Conservation (phyloP, 2,329 filamentous ascomycete species). For the Helicocarpus griseus region DNA sequence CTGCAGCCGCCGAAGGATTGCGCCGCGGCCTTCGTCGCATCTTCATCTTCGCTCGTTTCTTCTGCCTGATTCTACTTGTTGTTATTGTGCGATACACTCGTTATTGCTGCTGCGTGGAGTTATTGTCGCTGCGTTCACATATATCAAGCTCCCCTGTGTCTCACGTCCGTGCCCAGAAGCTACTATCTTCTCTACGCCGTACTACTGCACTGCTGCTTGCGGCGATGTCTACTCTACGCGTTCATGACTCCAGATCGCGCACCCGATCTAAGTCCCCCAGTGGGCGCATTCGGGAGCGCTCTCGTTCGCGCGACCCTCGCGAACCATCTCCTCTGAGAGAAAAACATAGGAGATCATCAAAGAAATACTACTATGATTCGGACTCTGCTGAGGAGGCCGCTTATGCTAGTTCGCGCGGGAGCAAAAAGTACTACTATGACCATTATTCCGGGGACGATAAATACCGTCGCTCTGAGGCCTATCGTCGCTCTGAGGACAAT, state of each 20-base stretch:
- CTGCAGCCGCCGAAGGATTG: not conserved
- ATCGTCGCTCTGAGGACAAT: slow-evolving; percentile 8
- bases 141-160: slow-evolving; percentile 1
- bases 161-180: slow-evolving; percentile 2
- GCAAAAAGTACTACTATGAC: slow-evolving; percentile 23
- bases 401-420: slow-evolving; percentile 13
- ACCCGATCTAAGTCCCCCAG: slow-evolving; percentile 37
- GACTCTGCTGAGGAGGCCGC: slow-evolving; percentile 19
- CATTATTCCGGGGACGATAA: slow-evolving; percentile 16
- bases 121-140: not conserved
- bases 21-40: not conserved
- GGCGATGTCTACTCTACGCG: slow-evolving; percentile 24
- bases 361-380: slow-evolving; percentile 22
- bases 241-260: slow-evolving; percentile 33
- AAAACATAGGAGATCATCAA: slow-evolving; percentile 12
- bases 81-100: not conserved
- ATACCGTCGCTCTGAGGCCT: slow-evolving; percentile 11
- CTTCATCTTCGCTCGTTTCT: not conserved
- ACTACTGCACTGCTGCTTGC: not conserved
- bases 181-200: not conserved
- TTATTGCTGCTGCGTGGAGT: not conserved
- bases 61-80: not conserved
- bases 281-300: slow-evolving; percentile 32
- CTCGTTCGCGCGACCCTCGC: slow-evolving; percentile 34
- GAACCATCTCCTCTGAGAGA: slow-evolving; percentile 23